A percentile compares a stretch with the other conserved stretches of the same genome.
Conservation (phyloP, 1,284 basidiomycete genomes). For the Tremellales sp. region DNA sequence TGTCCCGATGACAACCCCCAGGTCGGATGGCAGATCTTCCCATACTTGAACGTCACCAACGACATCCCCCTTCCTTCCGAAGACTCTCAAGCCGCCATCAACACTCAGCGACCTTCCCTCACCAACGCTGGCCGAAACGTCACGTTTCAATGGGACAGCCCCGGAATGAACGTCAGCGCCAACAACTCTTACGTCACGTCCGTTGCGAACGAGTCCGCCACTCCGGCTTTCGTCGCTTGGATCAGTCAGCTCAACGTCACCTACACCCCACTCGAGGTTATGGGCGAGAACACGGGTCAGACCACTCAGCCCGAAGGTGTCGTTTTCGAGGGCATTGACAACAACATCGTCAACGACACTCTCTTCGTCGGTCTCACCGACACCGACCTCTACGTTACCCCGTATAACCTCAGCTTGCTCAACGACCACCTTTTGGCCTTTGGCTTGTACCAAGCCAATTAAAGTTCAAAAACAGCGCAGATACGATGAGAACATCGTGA, state of each 20-base stretch:
- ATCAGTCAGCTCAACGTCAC: constrained; percentile 64
- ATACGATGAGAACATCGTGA: too few species aligned
- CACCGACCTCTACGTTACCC: constrained; percentile 56
- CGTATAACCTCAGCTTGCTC: constrained; percentile 56
- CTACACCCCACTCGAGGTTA: constrained; percentile 55
- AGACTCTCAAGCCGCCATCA: constrained; percentile 40
- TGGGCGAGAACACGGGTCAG: constrained; percentile 48
- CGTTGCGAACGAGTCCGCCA: constrained; percentile 15
- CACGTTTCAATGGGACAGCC: constrained; percentile 57
- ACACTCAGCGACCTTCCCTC: constrained; percentile 54
- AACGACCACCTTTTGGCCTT: constrained; percentile 58
- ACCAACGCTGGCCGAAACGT: constrained; percentile 54
- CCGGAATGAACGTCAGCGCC: constrained; percentile 57
- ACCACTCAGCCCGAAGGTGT: constrained; percentile 55
- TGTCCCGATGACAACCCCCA: constrained; percentile 60
- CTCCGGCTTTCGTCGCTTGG: constrained; percentile 49
- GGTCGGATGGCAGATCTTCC: constrained; percentile 50
- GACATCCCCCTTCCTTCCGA: constrained; percentile 19
- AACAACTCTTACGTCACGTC: constrained; percentile 56
- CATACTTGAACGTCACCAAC: constrained; percentile 33
- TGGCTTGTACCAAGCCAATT: constrained; percentile 33
- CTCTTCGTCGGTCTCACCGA: constrained; percentile 60
- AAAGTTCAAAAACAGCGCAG: too few species aligned
- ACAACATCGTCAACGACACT: constrained; percentile 50
- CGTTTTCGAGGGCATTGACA: constrained; percentile 44